Evolutionary conservation across 331 rosid genomes (phyloP).

Genomic region (Rhamnella rubrinervis): DNA sequence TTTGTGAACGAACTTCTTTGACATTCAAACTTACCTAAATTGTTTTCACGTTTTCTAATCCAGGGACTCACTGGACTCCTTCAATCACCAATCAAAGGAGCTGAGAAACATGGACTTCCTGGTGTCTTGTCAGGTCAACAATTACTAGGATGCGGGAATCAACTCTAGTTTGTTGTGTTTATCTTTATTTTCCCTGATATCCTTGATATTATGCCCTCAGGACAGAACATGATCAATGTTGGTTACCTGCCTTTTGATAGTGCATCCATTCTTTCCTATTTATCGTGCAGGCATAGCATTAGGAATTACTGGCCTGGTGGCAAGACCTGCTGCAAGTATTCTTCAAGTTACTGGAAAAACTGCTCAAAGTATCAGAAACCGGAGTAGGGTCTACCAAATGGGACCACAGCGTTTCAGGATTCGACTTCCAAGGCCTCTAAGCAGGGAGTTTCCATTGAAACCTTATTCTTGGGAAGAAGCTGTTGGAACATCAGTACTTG

Average conservation of each 20-base stretch:
- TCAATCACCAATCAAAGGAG: slow-evolving; percentile 89
- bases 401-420: slow-evolving; percentile 57
- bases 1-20: background rate
- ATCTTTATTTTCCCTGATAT: background rate
- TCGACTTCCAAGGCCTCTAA: slow-evolving; percentile 73
- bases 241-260: background rate
- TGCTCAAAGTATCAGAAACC: slow-evolving; percentile 85
- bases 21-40: background rate
- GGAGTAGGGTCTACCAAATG: slow-evolving; percentile 70
- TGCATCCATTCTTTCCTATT: slow-evolving; percentile 14
- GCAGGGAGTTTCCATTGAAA: slow-evolving; percentile 58
- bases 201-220: background rate
- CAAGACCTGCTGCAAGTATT: slow-evolving; percentile 95
- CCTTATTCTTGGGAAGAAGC: slow-evolving; percentile 95
- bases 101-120: slow-evolving; percentile 98
- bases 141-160: slow-evolving; percentile 13
- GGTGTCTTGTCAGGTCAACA: slow-evolving; percentile 84
- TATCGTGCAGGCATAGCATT: slow-evolving; percentile 75
- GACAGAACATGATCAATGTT: slow-evolving; percentile 3
- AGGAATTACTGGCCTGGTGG: slow-evolving; percentile 92
- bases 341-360: slow-evolving; percentile 97
- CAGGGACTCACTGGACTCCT: slow-evolving; percentile 98
- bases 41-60: slow-evolving; percentile 28
- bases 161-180: background rate
- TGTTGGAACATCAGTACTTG: slow-evolving; percentile 65